Evolutionary conservation across 176 grass and related monocot species (phyloP), one percentile per base, ranked within the genome.

Genomic region (Panicum miliaceum): DNA sequence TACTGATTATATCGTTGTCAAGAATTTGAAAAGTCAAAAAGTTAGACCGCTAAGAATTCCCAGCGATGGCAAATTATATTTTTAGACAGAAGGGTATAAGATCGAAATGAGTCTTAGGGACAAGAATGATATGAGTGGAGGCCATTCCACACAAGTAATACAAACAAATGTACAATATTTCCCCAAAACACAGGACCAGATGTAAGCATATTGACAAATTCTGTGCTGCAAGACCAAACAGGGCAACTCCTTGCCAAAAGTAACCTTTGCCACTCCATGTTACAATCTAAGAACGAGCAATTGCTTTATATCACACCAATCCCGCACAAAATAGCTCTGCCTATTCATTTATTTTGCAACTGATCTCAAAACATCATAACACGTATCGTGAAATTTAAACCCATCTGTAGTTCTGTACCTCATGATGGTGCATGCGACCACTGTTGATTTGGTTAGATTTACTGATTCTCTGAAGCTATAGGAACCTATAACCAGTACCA

Each of bases 341-440:
- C 36, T 70, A 77, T 61, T 70, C 35, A 76, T 81, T 61, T 80
- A 52, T 53, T 83, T 66, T 84, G 43, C 13, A 71, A 52, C 12
- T 57, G 12, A 14, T 15, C 4, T 27, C 50, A 78, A 71, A 67
- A 68, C 76, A 73, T 36, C 63, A 57, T 59, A 76, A 51, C 48
- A 16, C 13, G 32, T 47, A 58, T 59, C 7, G 14, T n/a, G 72
- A 6, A 36, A 6, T 15, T 59, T 12, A 80, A 84, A 43, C 29
- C 47, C 41, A 53, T 26, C 63, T 58, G n/a, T n/a, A n/a, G n/a
- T n/a, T n/a, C n/a, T n/a, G 23, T 23, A 38, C 40, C 52, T 59
- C 34, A 75, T 15, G n/a, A 60, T 77, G 72, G 16, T n/a, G 12
- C 7, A 74, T 29, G 37, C 32, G 7, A 26, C 3, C 16, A 25